These are phyloP conservation scores for Botryosphaeria dothidea DNA, from an alignment of 2,329 filamentous ascomycete genomes.

Conservation along the genomic window DNA sequence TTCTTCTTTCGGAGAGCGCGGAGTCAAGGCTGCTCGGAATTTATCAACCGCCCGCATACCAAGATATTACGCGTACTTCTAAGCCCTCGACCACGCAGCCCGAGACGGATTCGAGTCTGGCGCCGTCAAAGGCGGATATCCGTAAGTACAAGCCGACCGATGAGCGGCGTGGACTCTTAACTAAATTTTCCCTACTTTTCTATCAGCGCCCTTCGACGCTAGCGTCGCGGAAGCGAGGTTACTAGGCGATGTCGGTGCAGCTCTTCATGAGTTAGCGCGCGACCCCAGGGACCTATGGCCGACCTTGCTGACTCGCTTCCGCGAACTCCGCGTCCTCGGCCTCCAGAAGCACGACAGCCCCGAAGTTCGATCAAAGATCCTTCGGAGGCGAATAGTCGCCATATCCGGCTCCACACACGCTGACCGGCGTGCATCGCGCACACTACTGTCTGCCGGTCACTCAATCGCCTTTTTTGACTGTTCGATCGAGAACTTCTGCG, in stretches of 20 bases:
- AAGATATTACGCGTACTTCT: background rate
- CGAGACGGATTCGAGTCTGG: background rate
- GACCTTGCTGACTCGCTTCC: slow-evolving; percentile 16
- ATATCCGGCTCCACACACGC: slow-evolving; percentile 12
- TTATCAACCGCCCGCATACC: background rate
- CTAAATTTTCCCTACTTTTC: no score
- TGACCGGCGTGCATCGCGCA: background rate
- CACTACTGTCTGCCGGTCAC: slow-evolving; percentile 23
- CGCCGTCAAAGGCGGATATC: background rate
- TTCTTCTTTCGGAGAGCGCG: no score
- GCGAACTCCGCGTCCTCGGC: slow-evolving; percentile 22
- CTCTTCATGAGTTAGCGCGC: background rate
- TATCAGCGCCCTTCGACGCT: slow-evolving; percentile 22
- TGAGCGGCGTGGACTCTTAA: no score
- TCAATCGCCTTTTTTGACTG: slow-evolving; percentile 21
- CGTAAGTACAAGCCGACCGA: no score
- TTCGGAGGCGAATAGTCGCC: slow-evolving; percentile 14
- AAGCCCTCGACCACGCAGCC: background rate
- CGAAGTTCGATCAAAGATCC: slow-evolving; percentile 9
- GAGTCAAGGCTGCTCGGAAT: no score
- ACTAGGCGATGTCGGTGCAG: slow-evolving; percentile 13
- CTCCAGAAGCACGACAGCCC: slow-evolving; percentile 11
- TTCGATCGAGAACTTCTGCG: slow-evolving; percentile 21
- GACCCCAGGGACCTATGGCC: background rate
- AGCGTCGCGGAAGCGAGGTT: slow-evolving; percentile 21